Percentiles rank a stretch among this genome's conserved stretches.
Conservation (phyloP, 345 rosid genomes). For the Boechera divaricarpa region DNA sequence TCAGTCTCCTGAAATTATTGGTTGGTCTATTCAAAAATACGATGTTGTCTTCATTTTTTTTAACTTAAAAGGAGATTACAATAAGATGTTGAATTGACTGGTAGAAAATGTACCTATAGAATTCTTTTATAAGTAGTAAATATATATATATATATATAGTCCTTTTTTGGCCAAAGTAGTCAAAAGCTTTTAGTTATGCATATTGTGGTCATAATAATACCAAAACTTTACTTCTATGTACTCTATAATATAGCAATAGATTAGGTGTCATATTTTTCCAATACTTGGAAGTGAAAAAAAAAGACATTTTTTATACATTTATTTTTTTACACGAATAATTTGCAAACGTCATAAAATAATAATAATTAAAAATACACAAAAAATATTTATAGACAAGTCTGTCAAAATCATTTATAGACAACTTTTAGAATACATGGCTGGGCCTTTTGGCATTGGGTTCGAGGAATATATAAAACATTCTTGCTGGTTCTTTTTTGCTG, state of each 20-base stretch:
- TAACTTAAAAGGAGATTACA: background rate
- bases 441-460: constrained; percentile 12
- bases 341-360: background rate
- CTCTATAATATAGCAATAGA: background rate
- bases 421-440: background rate
- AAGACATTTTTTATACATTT: too few relatives aligned
- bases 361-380: background rate
- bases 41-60: too few relatives aligned
- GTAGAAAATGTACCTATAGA: background rate
- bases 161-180: background rate
- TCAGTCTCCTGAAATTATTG: background rate
- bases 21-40: background rate
- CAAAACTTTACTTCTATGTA: background rate
- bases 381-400: background rate
- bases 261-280: background rate
- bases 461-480: background rate
- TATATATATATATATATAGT: background rate
- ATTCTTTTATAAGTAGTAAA: background rate
- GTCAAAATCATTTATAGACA: background rate
- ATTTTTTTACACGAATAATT: too few relatives aligned
- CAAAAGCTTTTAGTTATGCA: background rate
- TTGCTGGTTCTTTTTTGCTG: background rate
- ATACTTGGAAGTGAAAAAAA: background rate
- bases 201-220: background rate
- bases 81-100: background rate